Base-by-base conservation (phyloP, 345 rosid species). In the Brassica carinata region DNA sequence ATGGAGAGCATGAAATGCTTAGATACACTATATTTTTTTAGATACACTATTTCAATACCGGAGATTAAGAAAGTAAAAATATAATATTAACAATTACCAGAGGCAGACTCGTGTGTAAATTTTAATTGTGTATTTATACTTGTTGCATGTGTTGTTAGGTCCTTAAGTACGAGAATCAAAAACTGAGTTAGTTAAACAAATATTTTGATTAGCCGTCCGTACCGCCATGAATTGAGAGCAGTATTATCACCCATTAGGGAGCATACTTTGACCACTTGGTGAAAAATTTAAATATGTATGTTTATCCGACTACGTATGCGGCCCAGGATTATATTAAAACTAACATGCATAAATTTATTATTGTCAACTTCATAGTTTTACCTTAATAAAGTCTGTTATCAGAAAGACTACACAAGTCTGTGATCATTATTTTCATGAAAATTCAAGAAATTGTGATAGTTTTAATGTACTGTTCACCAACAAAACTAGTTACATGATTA, bases 181-280 rank as follows among this genome's bases (percentile, higher is more conserved):
- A 19, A 34, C 31, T 53, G 48, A 31, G 58, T 53, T 53, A n/a
- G 58, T 53, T 70, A 77, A 77, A 63, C 63, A 63, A 77, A 48
- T 40, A 63, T 77, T 69, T 53, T 64, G 76, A 71, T 71, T 71
- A 64, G 71, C 76, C 71, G 71, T 63, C 64, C 81, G 81, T 71
- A 64, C 71, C 65, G 57, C 57, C 64, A 53, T 71, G 19, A 63
- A 8, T 71, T 13, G 36, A 33, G 57, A 43, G 61, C 68, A 70
- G 2, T 18, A 69, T 61, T 31, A 77, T 67, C 67, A 76, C 73
- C 15, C 73, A 75, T 51, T 29, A 55, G 62, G 62, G 26, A 55
- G 19, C 23, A 55, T 55, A 17, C 62, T 55, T 55, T 55, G 62
- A 55, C 62, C 62, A 55, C 62, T 55, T 55, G 26, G 62, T 15